These are phyloP conservation scores for Cicer arietinum DNA, from an alignment of 306 rosid genomes.

Conservation along the genomic window DNA sequence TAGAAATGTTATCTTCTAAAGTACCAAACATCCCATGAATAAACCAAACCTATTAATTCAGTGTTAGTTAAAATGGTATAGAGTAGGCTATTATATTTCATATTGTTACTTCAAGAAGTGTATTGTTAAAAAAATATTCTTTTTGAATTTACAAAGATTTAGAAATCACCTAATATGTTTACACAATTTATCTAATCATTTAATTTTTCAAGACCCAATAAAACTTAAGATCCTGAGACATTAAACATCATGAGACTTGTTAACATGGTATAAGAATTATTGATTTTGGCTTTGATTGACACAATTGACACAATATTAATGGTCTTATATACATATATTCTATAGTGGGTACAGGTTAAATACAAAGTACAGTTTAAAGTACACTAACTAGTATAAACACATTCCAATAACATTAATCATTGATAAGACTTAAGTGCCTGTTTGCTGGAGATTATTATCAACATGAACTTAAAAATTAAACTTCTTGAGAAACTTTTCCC, in stretches of 20 bases:
- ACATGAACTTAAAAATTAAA: background rate
- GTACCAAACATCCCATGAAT: constrained; percentile 24
- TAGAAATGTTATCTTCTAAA: constrained; percentile 32
- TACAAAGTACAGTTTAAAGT: background rate
- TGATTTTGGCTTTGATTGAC: background rate
- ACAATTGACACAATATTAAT: background rate
- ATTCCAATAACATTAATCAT: background rate
- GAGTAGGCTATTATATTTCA: too few species aligned
- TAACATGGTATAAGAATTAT: background rate
- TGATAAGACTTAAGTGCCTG: background rate
- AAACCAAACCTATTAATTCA: background rate
- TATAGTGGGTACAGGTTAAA: background rate
- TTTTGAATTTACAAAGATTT: too few species aligned
- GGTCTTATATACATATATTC: background rate
- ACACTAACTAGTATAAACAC: constrained; percentile 7
- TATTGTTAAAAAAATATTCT: too few species aligned
- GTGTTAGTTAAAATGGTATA: background rate
- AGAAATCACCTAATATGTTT: background rate
- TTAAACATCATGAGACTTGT: background rate
- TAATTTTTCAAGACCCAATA: background rate
- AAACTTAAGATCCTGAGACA: background rate
- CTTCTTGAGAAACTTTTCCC: background rate
- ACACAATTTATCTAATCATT: background rate
- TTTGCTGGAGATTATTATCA: background rate
- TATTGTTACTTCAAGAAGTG: too few species aligned